Evolutionary conservation across 192 early-diverging fungal species (phyloP).

Genomic region (Coemansia sp.): DNA sequence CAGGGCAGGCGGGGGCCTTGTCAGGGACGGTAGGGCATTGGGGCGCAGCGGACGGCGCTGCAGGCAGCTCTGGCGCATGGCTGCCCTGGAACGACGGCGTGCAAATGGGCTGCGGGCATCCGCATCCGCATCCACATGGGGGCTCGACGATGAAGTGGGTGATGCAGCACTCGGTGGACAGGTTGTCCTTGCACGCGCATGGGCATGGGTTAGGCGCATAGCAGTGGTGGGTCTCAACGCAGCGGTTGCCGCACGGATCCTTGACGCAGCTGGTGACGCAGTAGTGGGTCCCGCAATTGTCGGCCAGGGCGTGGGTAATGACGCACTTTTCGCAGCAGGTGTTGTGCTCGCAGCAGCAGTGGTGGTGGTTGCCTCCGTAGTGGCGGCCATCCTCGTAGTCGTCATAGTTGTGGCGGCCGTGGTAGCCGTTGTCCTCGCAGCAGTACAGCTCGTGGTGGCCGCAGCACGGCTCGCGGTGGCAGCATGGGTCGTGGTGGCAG

Average conservation of each 20-base stretch:
- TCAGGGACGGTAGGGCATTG: constrained; percentile 28
- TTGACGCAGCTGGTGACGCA: constrained; percentile 54
- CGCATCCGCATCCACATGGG: constrained; percentile 36
- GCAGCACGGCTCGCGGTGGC: constrained; percentile 18
- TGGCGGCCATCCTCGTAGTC: constrained; percentile 15
- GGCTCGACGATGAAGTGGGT: constrained; percentile 54
- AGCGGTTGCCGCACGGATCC: constrained; percentile 51
- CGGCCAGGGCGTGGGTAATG: constrained; percentile 44
- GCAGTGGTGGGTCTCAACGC: constrained; percentile 53
- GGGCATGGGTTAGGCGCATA: constrained; percentile 40
- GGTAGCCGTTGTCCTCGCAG: constrained; percentile 32
- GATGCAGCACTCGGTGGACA: constrained; percentile 53
- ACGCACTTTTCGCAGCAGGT: constrained; percentile 42
- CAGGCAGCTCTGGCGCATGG: constrained; percentile 21
- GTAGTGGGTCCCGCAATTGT: constrained; percentile 55
- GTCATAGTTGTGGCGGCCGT: constrained; percentile 24
- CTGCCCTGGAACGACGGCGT: constrained; percentile 46
- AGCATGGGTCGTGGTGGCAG: constrained; percentile 26
- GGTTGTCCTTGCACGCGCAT: constrained; percentile 41
- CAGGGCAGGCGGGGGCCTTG: constrained; percentile 32
- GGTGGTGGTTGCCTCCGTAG: constrained; percentile 26
- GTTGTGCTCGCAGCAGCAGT: constrained; percentile 39
- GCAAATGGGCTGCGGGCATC: constrained; percentile 45
- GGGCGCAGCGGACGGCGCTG: constrained; percentile 31
- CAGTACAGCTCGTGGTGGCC: constrained; percentile 21